Evolutionary conservation across 225 moss, liverwort and hornwort species (phyloP).

Genomic region (Bryum argenteum): DNA sequence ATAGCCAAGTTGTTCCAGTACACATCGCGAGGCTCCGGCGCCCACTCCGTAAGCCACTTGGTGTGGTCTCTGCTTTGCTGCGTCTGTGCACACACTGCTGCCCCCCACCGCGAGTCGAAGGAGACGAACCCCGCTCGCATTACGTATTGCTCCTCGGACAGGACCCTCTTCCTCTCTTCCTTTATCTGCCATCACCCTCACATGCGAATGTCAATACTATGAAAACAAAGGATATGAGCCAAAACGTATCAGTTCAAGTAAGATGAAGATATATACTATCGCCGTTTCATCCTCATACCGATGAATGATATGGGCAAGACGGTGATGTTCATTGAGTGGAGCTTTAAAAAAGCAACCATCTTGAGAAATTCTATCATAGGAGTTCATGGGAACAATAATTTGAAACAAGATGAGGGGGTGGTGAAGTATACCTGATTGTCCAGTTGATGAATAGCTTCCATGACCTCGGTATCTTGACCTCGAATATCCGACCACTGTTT

Average conservation of each 20-base stretch:
- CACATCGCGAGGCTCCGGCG: slow-evolving; percentile 92
- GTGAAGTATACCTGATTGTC: slow-evolving; percentile 50
- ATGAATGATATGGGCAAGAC: too few species aligned
- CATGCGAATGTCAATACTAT: background rate
- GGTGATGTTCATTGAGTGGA: too few species aligned
- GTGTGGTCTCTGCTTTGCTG: slow-evolving; percentile 79
- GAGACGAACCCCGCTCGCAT: slow-evolving; percentile 90
- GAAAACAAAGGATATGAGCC: too few species aligned
- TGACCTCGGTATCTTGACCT: slow-evolving; percentile 57
- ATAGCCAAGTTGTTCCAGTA: slow-evolving; percentile 83
- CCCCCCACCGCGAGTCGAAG: slow-evolving; percentile 85
- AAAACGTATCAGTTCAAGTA: too few species aligned
- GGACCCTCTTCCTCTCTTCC: slow-evolving; percentile 53
- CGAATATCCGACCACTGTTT: slow-evolving; percentile 50
- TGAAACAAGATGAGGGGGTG: background rate
- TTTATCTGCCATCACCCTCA: slow-evolving; percentile 47
- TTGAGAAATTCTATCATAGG: too few species aligned
- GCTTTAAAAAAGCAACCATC: too few species aligned
- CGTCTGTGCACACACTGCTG: slow-evolving; percentile 94
- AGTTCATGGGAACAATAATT: too few species aligned
- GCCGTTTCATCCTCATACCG: too few species aligned
- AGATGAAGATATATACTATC: too few species aligned
- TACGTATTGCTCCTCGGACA: slow-evolving; percentile 49
- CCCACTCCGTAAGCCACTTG: slow-evolving; percentile 87
- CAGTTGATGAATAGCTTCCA: slow-evolving; percentile 53